These are phyloP conservation scores for Microsporum ferrugineum DNA, from an alignment of 2,329 filamentous ascomycete species.

Conservation along the genomic window DNA sequence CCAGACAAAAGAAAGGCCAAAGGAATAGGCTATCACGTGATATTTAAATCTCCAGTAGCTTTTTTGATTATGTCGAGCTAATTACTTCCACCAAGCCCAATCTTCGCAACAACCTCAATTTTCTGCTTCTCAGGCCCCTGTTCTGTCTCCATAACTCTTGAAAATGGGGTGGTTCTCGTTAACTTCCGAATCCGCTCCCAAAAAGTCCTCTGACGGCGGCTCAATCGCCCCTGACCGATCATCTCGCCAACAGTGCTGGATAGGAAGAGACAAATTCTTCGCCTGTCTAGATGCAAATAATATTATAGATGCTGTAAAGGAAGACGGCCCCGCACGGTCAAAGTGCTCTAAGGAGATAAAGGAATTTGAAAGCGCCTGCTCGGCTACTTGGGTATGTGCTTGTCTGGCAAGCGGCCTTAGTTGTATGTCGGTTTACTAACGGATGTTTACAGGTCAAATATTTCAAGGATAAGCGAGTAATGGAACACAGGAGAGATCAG, in stretches of 20 bases:
- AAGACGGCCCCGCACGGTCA: constrained; percentile 45
- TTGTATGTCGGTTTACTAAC: constrained; percentile 3
- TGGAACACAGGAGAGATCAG: constrained; percentile 75
- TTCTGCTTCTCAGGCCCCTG: not conserved
- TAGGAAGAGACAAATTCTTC: constrained; percentile 79
- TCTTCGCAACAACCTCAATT: no score
- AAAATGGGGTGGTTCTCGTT: constrained; percentile 45
- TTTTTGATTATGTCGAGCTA: not conserved
- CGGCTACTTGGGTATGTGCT: constrained; percentile 69
- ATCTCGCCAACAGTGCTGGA: constrained; percentile 78
- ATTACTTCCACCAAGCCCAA: not conserved
- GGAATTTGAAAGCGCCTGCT: constrained; percentile 75
- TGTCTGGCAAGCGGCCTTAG: not conserved
- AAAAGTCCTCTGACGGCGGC: constrained; percentile 44
- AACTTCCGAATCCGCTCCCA: constrained; percentile 33
- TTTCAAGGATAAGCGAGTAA: constrained; percentile 92
- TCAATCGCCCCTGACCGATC: constrained; percentile 73
- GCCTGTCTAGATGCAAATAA: constrained; percentile 68
- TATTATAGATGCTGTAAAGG: constrained; percentile 63
- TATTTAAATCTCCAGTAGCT: not conserved
- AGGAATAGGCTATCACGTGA: not conserved
- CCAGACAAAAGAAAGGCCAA: not conserved
- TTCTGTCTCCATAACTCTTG: not conserved
- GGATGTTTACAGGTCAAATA: constrained; percentile 62
- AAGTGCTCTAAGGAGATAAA: constrained; percentile 50